These are phyloP conservation scores for Cylindrotheca fusiformis DNA, from an alignment of 108 stramenopile species.

Conservation along the genomic window DNA sequence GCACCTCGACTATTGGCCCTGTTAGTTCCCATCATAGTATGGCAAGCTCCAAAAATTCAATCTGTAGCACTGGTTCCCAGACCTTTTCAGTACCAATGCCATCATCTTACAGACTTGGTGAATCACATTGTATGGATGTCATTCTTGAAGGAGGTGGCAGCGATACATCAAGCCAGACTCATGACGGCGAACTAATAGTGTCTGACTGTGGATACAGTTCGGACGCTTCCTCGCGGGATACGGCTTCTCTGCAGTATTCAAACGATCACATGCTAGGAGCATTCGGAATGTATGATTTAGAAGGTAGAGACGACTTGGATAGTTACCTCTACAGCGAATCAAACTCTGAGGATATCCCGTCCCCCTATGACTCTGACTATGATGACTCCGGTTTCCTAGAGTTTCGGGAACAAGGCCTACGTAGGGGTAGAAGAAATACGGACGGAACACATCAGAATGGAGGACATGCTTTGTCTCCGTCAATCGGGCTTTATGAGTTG, in stretches of 20 bases:
- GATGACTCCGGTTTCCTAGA: too few relatives aligned
- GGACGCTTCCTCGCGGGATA: slow-evolving; percentile 12
- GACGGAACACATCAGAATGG: too few relatives aligned
- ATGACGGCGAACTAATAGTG: slow-evolving; percentile 17
- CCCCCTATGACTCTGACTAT: neutral
- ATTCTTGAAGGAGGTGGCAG: slow-evolving; percentile 32
- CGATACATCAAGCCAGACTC: slow-evolving; percentile 8
- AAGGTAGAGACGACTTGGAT: too few relatives aligned
- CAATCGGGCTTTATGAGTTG: too few relatives aligned
- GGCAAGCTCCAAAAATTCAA: neutral
- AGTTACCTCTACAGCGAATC: slow-evolving; percentile 12
- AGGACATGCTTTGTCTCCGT: too few relatives aligned
- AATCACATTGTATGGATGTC: slow-evolving; percentile 17
- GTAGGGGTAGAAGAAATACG: too few relatives aligned
- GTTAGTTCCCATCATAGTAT: neutral
- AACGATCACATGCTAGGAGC: slow-evolving; percentile 23
- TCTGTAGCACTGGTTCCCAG: neutral
- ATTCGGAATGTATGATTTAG: slow-evolving; percentile 11
- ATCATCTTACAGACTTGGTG: slow-evolving; percentile 14
- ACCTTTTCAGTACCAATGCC: slow-evolving; percentile 21
- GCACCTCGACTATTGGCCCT: slow-evolving; percentile 9
- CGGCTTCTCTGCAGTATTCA: slow-evolving; percentile 1
- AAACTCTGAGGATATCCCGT: slow-evolving; percentile 4
- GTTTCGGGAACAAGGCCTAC: too few relatives aligned
- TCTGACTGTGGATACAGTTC: slow-evolving; percentile 31